phyloP scores from a whole-genome alignment of 345 rosid species.

The Bretschneidera sinensis region DNA sequence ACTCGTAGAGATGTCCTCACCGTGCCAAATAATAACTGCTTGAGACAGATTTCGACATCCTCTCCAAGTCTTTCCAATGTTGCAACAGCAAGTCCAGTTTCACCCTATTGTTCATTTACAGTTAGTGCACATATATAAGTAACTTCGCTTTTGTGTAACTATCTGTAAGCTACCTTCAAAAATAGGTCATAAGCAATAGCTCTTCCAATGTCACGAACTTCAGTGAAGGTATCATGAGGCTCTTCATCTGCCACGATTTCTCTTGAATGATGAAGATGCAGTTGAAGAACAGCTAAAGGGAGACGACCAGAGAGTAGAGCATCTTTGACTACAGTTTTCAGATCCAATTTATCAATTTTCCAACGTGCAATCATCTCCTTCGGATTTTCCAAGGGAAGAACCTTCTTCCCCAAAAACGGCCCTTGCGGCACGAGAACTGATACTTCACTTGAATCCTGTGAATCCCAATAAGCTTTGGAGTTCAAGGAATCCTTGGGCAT shows the following conservation, averaged over 20 bases:
- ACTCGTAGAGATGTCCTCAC: constrained; percentile 73
- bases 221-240: constrained; percentile 72
- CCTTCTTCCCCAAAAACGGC: constrained; percentile 37
- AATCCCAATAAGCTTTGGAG: constrained; percentile 32
- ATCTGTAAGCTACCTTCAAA: constrained; percentile 63
- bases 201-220: constrained; percentile 88
- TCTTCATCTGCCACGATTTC: constrained; percentile 47
- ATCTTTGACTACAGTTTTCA: constrained; percentile 86
- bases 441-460: constrained; percentile 40
- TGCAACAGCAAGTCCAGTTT: constrained; percentile 77
- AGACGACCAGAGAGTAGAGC: constrained; percentile 92
- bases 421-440: constrained; percentile 51
- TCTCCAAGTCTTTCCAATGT: constrained; percentile 94
- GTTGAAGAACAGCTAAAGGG: constrained; percentile 93
- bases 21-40: constrained; percentile 86
- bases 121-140: constrained; percentile 30
- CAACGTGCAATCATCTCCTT: constrained; percentile 97
- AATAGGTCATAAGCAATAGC: constrained; percentile 93
- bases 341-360: constrained; percentile 76
- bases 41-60: constrained; percentile 75
- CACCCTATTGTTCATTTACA: constrained; percentile 62
- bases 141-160: constrained; percentile 15
- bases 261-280: constrained; percentile 84
- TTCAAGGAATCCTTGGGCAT: constrained; percentile 36
- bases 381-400: constrained; percentile 82